These are phyloP conservation scores for Astrothelium macrocarpum DNA, from an alignment of 495 filamentous ascomycete genomes.

Conservation along the genomic window DNA sequence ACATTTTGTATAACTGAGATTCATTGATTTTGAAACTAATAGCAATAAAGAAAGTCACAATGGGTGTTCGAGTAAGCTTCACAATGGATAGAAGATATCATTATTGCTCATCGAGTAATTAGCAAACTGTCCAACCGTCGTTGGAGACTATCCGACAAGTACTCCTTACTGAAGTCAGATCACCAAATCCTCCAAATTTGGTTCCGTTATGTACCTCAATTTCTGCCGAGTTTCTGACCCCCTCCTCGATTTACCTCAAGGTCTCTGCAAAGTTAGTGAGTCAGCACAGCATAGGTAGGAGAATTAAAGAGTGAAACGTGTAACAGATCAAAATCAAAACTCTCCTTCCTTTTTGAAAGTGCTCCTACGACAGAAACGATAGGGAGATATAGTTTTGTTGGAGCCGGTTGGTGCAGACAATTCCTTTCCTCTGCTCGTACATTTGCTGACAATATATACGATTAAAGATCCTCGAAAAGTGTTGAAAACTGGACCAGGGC, in stretches of 20 bases:
- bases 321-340: constrained; percentile 47
- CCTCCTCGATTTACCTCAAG: constrained; percentile 84
- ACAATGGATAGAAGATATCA: neutral
- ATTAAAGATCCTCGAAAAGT: constrained; percentile 65
- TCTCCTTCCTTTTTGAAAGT: constrained; percentile 88
- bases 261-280: constrained; percentile 59
- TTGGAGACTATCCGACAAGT: constrained; percentile 45
- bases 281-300: neutral
- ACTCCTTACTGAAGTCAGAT: constrained; percentile 40
- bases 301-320: neutral
- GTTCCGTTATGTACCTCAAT: constrained; percentile 80
- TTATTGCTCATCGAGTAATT: neutral
- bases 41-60: no score
- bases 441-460: neutral
- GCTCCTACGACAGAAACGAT: constrained; percentile 84
- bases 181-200: constrained; percentile 61
- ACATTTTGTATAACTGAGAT: neutral
- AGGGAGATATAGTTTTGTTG: constrained; percentile 89
- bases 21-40: neutral
- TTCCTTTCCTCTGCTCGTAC: neutral
- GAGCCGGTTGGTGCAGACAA: constrained; percentile 51
- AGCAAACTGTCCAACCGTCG: constrained; percentile 43
- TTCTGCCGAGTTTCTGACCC: constrained; percentile 83
- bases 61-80: constrained; percentile 21
- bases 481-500: constrained; percentile 75